A percentile compares a stretch with the other conserved stretches of the same genome.
phyloP scores from a whole-genome alignment of 768 basidiomycete genomes.

The Mycena amicta region DNA sequence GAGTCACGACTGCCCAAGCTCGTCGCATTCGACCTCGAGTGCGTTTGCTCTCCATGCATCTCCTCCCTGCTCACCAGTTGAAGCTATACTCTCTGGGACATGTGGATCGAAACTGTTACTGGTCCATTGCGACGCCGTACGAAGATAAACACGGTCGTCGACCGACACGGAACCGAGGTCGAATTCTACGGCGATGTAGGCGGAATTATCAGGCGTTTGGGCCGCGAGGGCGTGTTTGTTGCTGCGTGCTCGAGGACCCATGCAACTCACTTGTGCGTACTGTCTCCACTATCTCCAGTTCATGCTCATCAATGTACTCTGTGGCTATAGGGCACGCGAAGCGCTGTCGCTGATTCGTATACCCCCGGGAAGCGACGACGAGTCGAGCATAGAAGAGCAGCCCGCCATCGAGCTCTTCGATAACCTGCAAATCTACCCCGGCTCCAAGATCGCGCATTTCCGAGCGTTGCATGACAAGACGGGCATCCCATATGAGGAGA shows the following conservation, averaged over 20 bases:
- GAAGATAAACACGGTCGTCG: slow-evolving; percentile 50
- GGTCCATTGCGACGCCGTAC: slow-evolving; percentile 57
- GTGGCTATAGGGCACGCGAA: slow-evolving; percentile 65
- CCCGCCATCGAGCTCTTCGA: slow-evolving; percentile 67
- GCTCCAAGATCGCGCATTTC: slow-evolving; percentile 85
- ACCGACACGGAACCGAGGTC: slow-evolving; percentile 49
- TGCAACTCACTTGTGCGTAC: slow-evolving; percentile 66
- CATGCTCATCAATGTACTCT: no score
- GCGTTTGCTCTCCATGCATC: slow-evolving; percentile 17
- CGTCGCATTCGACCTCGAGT: slow-evolving; percentile 86
- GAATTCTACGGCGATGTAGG: slow-evolving; percentile 81
- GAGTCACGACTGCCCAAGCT: slow-evolving; percentile 53
- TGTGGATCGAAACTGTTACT: slow-evolving; percentile 81
- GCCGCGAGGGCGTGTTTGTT: slow-evolving; percentile 50
- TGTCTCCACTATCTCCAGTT: not conserved
- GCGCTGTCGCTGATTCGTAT: slow-evolving; percentile 69
- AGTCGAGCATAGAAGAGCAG: slow-evolving; percentile 26
- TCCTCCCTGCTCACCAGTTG: not conserved
- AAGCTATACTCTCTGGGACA: slow-evolving; percentile 85
- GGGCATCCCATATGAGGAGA: slow-evolving; percentile 76
- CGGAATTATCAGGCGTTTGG: slow-evolving; percentile 64
- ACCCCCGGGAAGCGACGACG: slow-evolving; percentile 36
- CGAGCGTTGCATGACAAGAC: slow-evolving; percentile 71
- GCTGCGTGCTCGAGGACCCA: slow-evolving; percentile 77
- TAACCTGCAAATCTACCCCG: slow-evolving; percentile 75